These are phyloP conservation scores for Trifolium repens DNA, from an alignment of 306 rosid species.

Conservation along the genomic window DNA sequence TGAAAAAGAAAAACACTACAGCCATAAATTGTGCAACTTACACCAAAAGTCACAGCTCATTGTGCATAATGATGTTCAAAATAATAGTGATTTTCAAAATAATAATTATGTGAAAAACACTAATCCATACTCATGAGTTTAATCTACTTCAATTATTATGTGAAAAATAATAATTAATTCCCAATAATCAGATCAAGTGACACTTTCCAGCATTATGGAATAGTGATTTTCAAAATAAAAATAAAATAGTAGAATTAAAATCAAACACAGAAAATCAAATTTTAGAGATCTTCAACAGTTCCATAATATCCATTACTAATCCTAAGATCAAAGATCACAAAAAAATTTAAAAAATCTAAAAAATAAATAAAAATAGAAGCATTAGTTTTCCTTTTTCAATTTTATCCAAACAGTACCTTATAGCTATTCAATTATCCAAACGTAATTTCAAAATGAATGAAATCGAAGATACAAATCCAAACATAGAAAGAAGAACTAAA, in stretches of 20 bases:
- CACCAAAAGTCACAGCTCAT: slow-evolving; percentile 1
- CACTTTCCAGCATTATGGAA: slow-evolving; percentile 12
- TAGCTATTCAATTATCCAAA: neutral
- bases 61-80: neutral
- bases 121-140: too few relatives aligned
- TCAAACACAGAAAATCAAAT: neutral
- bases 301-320: neutral
- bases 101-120: too few relatives aligned
- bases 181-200: neutral
- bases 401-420: slow-evolving; percentile 25
- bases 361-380: neutral
- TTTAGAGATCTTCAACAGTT: neutral
- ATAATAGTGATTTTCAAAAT: too few relatives aligned
- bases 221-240: neutral
- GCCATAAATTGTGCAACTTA: neutral
- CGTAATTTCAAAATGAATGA: neutral
- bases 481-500: neutral
- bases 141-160: too few relatives aligned
- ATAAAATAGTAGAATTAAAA: neutral
- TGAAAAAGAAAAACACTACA: neutral
- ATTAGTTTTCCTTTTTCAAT: neutral
- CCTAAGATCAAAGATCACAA: slow-evolving; percentile 19
- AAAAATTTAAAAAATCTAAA: neutral
- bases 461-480: slow-evolving; percentile 4
- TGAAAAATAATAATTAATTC: slow-evolving; percentile 7